These are phyloP conservation scores for Grigorovia transvaalensis DNA, from an alignment of 805 yeast genomes.

Conservation along the genomic window DNA sequence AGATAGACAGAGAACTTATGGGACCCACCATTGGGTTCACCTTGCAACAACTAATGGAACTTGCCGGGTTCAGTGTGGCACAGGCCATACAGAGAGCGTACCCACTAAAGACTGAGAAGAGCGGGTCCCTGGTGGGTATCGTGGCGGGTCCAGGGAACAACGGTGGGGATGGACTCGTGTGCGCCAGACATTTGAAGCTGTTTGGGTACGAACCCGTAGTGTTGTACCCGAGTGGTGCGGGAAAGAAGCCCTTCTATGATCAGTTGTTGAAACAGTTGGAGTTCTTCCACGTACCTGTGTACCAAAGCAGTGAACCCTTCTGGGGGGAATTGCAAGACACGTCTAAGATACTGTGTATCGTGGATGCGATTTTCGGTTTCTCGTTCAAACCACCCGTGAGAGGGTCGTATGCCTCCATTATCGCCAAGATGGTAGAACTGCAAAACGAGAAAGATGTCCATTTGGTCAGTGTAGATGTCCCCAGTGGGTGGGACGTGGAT, in stretches of 20 bases:
- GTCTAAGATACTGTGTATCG: constrained; percentile 36
- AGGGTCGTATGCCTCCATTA: constrained; percentile 52
- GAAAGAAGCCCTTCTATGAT: constrained; percentile 44
- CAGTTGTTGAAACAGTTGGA: constrained; percentile 58
- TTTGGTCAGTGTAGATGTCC: constrained; percentile 77
- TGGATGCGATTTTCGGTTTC: constrained; percentile 89
- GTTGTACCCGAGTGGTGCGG: constrained; percentile 64
- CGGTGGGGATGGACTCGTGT: constrained; percentile 93
- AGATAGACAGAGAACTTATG: constrained; percentile 80
- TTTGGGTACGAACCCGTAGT: constrained; percentile 71
- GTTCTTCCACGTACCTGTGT: constrained; percentile 50
- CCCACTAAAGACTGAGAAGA: constrained; percentile 37
- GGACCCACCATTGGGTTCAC: constrained; percentile 45
- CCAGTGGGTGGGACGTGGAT: constrained; percentile 97
- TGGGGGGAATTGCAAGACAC: constrained; percentile 24
- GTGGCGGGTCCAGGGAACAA: constrained; percentile 95
- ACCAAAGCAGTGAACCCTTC: constrained; percentile 27
- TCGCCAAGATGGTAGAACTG: constrained; percentile 29
- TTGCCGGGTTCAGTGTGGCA: constrained; percentile 93
- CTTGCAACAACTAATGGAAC: constrained; percentile 56
- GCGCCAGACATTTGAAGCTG: constrained; percentile 78
- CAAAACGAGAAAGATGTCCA: constrained; percentile 35
- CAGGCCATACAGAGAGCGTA: constrained; percentile 63
- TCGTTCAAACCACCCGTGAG: constrained; percentile 85
- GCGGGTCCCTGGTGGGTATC: constrained; percentile 41